Base-by-base conservation (phyloP, 2,329 filamentous ascomycete species). In the Elsinoe fawcettii region DNA sequence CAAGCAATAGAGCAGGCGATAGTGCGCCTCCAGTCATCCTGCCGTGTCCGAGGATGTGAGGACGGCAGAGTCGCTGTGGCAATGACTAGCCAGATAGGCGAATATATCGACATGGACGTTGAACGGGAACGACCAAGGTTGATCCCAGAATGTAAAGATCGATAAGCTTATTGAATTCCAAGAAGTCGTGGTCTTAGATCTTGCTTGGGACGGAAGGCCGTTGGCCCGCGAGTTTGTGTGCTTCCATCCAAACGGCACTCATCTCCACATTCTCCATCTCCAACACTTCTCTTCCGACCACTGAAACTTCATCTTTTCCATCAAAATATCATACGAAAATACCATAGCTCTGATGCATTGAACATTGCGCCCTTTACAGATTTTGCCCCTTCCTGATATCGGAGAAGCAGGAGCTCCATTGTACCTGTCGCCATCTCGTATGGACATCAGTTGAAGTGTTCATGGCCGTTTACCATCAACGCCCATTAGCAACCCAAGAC, bases 131-230 rank as follows among this genome's bases (percentile, higher is more conserved):
- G 25, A 25, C 4, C 11, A 34, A 7, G 18, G 34, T 39, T 30
- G 30, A 23, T 53, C 18, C 22, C 4, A 16, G 27, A 32, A 49
- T 20, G 14, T 14, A n/a, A 12, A 49, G 44, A 22, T 39, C 32
- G 32, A 53, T 53, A 53, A 53, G 49, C 49, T 53, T 53, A 53
- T 53, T 39, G 49, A 37, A 7, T 37, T 9, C 39, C 39, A 53
- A 39, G 34, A 53, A 2, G 23, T 2, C 16, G 32, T 53, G 27
- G 49, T 53, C 20, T 53, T n/a, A 23, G 30, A 53, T 53, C 11
- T 34, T 37, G n/a, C 16, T 16, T 36, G 49, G 27, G 18, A 23
- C 49, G 30, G 49, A 16, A 32, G 8, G 30, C 49, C 49, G 49
- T 53, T 53, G 49, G 20, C 34, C 49, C 49, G 49, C 32, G 18